These are phyloP conservation scores for Akanthomyces lecanii DNA, from an alignment of 2,329 filamentous ascomycete species.

Conservation along the genomic window DNA sequence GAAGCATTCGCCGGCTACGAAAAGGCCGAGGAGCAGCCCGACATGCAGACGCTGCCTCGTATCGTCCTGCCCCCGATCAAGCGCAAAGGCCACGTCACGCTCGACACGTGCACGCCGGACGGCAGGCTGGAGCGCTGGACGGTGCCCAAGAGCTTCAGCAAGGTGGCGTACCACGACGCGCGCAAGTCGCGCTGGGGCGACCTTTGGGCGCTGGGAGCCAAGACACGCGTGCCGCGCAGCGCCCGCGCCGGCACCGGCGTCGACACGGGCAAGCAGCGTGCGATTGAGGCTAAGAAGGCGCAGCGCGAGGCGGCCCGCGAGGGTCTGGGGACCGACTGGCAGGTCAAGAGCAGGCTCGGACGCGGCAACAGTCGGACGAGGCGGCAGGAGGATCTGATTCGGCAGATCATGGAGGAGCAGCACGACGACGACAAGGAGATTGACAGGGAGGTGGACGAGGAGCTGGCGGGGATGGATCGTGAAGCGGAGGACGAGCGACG, in stretches of 20 bases:
- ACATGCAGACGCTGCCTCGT: slow-evolving; percentile 71
- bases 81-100: slow-evolving; percentile 77
- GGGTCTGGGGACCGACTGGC: slow-evolving; percentile 22
- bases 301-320: slow-evolving; percentile 36
- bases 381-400: slow-evolving; percentile 35
- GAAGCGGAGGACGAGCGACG: slow-evolving; percentile 10
- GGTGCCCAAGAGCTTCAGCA: slow-evolving; percentile 75
- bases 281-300: slow-evolving; percentile 37
- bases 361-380: slow-evolving; percentile 39
- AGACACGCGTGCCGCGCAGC: slow-evolving; percentile 65
- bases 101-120: slow-evolving; percentile 85
- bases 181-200: slow-evolving; percentile 90
- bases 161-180: slow-evolving; percentile 84
- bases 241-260: slow-evolving; percentile 54
- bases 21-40: slow-evolving; percentile 37
- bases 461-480: slow-evolving; percentile 22
- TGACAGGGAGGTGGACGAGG: slow-evolving; percentile 28
- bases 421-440: slow-evolving; percentile 29
- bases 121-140: slow-evolving; percentile 92
- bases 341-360: slow-evolving; percentile 29
- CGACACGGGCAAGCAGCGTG: slow-evolving; percentile 45
- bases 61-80: slow-evolving; percentile 79
- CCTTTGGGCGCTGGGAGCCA: slow-evolving; percentile 90
- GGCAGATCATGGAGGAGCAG: slow-evolving; percentile 37
- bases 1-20: slow-evolving; percentile 72